Conservation (phyloP, 441 rosid species). For the Hypseocharis bilobata region DNA sequence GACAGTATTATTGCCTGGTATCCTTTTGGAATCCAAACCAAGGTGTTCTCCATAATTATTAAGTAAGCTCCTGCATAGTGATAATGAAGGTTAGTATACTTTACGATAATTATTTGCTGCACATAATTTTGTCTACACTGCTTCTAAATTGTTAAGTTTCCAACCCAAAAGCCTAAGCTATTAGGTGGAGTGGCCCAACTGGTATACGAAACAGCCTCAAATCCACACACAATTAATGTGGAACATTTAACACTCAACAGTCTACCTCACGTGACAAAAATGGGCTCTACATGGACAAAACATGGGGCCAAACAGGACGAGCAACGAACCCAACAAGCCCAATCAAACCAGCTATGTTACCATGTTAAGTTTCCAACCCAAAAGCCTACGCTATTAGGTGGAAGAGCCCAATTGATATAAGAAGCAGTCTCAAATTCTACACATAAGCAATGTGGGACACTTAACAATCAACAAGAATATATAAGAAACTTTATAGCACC, state of each 20-base stretch:
- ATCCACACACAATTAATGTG: too few relatives aligned
- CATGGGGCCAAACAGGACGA: too few relatives aligned
- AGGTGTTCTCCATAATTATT: constrained; percentile 50
- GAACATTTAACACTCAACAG: too few relatives aligned
- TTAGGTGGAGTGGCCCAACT: background rate
- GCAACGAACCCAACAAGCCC: too few relatives aligned
- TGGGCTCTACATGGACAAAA: too few relatives aligned
- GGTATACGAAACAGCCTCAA: background rate
- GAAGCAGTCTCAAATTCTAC: background rate
- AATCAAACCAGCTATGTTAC: background rate
- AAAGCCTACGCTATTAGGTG: background rate
- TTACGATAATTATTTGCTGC: background rate
- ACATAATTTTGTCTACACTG: background rate
- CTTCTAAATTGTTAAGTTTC: background rate
- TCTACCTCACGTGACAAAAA: too few relatives aligned
- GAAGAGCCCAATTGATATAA: background rate
- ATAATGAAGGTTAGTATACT: constrained; percentile 15
- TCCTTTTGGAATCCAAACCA: constrained; percentile 54
- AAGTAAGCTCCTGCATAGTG: constrained; percentile 58
- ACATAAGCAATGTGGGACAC: background rate
- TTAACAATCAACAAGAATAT: background rate
- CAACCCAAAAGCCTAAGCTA: background rate
- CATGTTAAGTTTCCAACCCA: background rate
- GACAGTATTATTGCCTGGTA: constrained; percentile 51
- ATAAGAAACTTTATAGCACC: too few relatives aligned